A percentile compares a stretch with the other conserved stretches of the same genome.
phyloP scores from a whole-genome alignment of 139 green algal genomes.

The Chlamydomonas applanata region DNA sequence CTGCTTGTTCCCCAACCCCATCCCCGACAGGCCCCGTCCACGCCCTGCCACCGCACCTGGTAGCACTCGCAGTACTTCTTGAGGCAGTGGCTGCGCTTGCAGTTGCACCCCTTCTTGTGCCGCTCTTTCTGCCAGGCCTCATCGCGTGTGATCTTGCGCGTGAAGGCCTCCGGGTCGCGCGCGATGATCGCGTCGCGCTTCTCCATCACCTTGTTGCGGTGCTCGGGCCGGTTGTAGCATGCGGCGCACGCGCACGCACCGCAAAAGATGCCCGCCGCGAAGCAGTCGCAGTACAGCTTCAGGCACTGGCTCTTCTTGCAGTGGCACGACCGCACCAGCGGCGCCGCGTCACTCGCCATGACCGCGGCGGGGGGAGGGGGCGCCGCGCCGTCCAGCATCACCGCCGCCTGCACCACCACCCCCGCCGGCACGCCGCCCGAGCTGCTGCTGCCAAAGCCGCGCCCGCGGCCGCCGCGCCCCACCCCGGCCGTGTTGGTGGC shows the following conservation, averaged over 20 bases:
- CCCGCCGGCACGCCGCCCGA: too few relatives aligned
- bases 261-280: slow-evolving; percentile 46
- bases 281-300: slow-evolving; percentile 86
- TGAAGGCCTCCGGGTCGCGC: slow-evolving; percentile 39
- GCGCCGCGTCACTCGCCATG: too few relatives aligned
- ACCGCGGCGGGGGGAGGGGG: too few relatives aligned
- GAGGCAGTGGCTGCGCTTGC: slow-evolving; percentile 69
- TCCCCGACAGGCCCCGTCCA: too few relatives aligned
- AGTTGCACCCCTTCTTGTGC: slow-evolving; percentile 46
- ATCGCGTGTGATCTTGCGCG: slow-evolving; percentile 29
- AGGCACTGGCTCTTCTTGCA: slow-evolving; percentile 83
- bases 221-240: slow-evolving; percentile 48
- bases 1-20: too few relatives aligned
- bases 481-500: too few relatives aligned
- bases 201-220: slow-evolving; percentile 25
- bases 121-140: neutral
- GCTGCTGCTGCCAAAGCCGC: too few relatives aligned
- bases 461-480: too few relatives aligned
- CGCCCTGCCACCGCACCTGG: slow-evolving; percentile 60
- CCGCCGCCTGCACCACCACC: too few relatives aligned
- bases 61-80: slow-evolving; percentile 99
- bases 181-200: slow-evolving; percentile 34
- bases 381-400: too few relatives aligned
- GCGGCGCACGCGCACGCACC: slow-evolving; percentile 41
- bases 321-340: slow-evolving; percentile 47